Percentiles rank a stretch among this genome's conserved stretches.
Conservation (phyloP, 2,329 filamentous ascomycete genomes). For the Ceratocystiopsis brevicomis region DNA sequence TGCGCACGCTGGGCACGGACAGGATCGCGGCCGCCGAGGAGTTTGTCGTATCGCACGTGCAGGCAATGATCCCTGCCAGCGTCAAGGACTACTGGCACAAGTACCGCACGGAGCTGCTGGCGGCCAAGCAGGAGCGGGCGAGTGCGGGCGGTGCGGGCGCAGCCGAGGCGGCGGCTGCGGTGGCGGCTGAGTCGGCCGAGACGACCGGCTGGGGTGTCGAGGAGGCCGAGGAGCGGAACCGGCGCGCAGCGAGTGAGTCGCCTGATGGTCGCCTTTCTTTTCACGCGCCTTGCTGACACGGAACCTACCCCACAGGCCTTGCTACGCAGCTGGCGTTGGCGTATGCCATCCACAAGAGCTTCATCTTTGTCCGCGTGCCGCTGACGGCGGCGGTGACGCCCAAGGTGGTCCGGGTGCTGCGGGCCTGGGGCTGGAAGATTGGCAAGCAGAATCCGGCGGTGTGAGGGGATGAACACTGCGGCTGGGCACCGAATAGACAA, state of each 20-base stretch:
- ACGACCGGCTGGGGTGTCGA: slow-evolving; percentile 41
- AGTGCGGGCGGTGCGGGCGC: slow-evolving; percentile 25
- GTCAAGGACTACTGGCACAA: slow-evolving; percentile 34
- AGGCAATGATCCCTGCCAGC: slow-evolving; percentile 39
- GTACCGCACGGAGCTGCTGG: slow-evolving; percentile 24
- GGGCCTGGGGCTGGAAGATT: slow-evolving; percentile 87
- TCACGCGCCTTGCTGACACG: background rate
- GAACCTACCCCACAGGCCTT: slow-evolving; percentile 26
- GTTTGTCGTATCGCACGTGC: slow-evolving; percentile 40
- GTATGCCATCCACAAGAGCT: slow-evolving; percentile 93
- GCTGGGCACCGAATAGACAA: too few relatives aligned
- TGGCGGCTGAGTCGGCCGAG: slow-evolving; percentile 22
- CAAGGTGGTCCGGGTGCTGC: slow-evolving; percentile 77
- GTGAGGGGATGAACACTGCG: too few relatives aligned
- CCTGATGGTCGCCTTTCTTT: slow-evolving; percentile 13
- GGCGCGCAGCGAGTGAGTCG: slow-evolving; percentile 59
- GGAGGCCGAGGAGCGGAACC: slow-evolving; percentile 40
- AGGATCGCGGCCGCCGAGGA: slow-evolving; percentile 54
- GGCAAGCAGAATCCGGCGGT: slow-evolving; percentile 39
- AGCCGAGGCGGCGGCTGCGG: slow-evolving; percentile 16
- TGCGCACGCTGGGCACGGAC: slow-evolving; percentile 67
- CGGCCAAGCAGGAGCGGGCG: slow-evolving; percentile 21
- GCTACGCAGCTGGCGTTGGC: slow-evolving; percentile 77
- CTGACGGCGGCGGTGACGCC: slow-evolving; percentile 78
- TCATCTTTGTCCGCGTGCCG: slow-evolving; percentile 91